Evolutionary conservation across 2,329 filamentous ascomycete species (phyloP).

Genomic region (Fusarium euwallaceae): DNA sequence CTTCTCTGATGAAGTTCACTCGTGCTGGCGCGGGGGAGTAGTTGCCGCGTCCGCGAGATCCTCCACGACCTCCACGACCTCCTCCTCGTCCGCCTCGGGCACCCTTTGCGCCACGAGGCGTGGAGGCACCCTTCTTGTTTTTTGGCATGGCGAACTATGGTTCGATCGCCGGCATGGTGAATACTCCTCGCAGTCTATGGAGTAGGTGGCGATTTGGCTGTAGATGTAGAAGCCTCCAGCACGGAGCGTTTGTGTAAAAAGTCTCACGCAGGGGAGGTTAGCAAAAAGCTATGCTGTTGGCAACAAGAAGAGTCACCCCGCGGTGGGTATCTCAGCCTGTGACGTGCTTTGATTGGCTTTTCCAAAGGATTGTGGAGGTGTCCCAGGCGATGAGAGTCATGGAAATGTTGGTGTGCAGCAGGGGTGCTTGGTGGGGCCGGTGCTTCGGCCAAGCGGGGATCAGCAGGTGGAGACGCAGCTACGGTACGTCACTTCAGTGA

Average conservation of each 20-base stretch:
- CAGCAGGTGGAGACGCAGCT: slow-evolving; percentile 10
- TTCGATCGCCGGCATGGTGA: slow-evolving; percentile 27
- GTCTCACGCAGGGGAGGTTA: not conserved
- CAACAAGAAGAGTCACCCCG: slow-evolving; percentile 39
- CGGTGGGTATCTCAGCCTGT: slow-evolving; percentile 9
- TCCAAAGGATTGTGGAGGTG: slow-evolving; percentile 7
- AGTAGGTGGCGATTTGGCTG: not conserved
- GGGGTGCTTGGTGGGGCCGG: slow-evolving; percentile 1
- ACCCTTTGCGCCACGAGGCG: slow-evolving; percentile 35
- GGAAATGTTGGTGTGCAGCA: slow-evolving; percentile 9
- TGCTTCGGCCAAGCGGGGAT: slow-evolving; percentile 2
- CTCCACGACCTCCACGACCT: slow-evolving; percentile 30
- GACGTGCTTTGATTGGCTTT: slow-evolving; percentile 26
- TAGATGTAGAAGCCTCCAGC: slow-evolving; percentile 1
- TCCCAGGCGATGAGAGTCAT: slow-evolving; percentile 32
- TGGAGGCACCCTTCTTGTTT: slow-evolving; percentile 42
- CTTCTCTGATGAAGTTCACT: slow-evolving; percentile 18
- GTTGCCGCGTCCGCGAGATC: slow-evolving; percentile 26
- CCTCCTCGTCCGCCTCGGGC: slow-evolving; percentile 38
- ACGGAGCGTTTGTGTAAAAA: slow-evolving; percentile 2
- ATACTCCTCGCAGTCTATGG: not conserved
- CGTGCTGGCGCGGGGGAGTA: slow-evolving; percentile 11
- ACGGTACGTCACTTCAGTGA: not conserved
- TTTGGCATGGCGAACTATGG: slow-evolving; percentile 35
- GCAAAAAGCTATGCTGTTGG: slow-evolving; percentile 20